A percentile compares a stretch with the other conserved stretches of the same genome.
phyloP scores from a whole-genome alignment of 257 asterid genomes.

The Fraxinus quadrangulata region DNA sequence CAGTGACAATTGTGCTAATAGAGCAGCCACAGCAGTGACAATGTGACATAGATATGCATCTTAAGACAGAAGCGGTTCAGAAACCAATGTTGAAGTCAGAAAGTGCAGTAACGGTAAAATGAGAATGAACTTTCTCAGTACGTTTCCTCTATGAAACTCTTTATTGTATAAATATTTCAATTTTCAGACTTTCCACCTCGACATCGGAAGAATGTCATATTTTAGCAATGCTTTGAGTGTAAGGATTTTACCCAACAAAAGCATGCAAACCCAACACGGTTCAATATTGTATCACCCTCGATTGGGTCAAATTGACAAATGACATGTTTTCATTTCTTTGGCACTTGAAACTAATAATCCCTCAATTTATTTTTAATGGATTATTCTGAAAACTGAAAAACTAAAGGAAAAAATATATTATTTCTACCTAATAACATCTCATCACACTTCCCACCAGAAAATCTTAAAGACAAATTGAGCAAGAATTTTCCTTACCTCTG shows the following conservation, averaged over 20 bases:
- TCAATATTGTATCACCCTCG: not conserved
- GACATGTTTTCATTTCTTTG: not conserved
- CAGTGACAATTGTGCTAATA: no score
- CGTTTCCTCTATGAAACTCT: not conserved
- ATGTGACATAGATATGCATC: not conserved
- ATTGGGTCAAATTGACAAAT: not conserved
- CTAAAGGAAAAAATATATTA: not conserved
- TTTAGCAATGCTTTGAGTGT: not conserved
- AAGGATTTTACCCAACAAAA: not conserved
- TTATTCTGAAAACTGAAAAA: not conserved
- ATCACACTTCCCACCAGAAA: not conserved
- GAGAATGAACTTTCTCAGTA: not conserved
- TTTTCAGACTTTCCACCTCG: not conserved
- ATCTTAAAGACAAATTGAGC: conserved; percentile 9
- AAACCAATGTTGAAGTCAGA: not conserved
- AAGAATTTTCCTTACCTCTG: conserved; percentile 51
- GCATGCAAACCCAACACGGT: not conserved
- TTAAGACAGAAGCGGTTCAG: not conserved
- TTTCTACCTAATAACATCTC: conserved; percentile 3
- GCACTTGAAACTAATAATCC: not conserved
- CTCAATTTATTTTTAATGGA: not conserved
- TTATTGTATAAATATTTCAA: no score
- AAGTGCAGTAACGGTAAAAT: not conserved
- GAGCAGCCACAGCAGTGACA: not conserved
- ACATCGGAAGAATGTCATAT: not conserved